Evolutionary conservation across 257 asterid species (phyloP), one percentile per base, ranked within the genome.

Genomic region (Nyctanthes arbortristis): DNA sequence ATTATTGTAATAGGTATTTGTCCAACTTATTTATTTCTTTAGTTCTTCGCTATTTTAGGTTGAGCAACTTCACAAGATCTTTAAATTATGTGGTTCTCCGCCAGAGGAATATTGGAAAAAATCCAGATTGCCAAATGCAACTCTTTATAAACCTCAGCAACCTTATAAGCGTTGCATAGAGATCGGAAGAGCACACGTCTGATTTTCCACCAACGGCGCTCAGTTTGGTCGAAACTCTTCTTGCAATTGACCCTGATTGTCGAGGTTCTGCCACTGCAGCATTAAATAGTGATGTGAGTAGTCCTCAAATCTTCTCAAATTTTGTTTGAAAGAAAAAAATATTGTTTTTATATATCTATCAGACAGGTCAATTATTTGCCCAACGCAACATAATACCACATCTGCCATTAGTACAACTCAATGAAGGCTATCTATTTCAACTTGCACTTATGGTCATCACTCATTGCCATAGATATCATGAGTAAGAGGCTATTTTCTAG

Each of bases 21-120:
- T 63, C 45, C 37, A 49, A 25, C 20, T 63, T 43, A 54, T 39
- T 65, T n/a, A 33, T 47, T 4, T 16, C 35, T 31, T 36, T 57
- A 16, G 58, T 64, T 52, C 30, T 52, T 66, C 11, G 52, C 20
- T 45, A 28, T 18, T 18, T 45, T 65, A 93, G 98, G 95, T 93
- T 62, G 97, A 90, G 85, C 98, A 93, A 76, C 88, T 93, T 45
- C 98, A 93, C 86, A 90, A 84, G 80, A 87, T 93, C 81, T 88
- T 90, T 75, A 90, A 88, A 68, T 82, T 92, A 65, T 92, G 97
- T 65, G 98, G 98, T 70, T 88, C 98, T 47, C 98, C 97, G 24
- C 61, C 88, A 0, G 95, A 93, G 66, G 98, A 85, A 58, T 93
- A 85, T 77, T 93, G 96, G 97, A 90, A 83, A 84, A 93, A 84